phyloP scores from a whole-genome alignment of 305 asterid genomes.

The Fraxinus velutina region DNA sequence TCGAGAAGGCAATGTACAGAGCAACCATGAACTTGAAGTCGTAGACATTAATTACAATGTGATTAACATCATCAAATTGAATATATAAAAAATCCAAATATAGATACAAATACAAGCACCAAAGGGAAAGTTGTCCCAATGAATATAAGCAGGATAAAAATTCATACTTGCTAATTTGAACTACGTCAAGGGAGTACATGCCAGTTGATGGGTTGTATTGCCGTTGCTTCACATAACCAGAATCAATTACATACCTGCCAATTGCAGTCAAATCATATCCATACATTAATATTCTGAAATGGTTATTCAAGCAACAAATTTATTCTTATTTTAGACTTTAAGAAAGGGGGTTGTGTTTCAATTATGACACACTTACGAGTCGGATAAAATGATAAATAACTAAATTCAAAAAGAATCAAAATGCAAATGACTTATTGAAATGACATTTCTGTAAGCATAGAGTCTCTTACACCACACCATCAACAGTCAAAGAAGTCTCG shows the following conservation, averaged over 20 bases:
- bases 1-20: not conserved
- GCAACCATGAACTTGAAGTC: not conserved
- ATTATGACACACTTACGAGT: not conserved
- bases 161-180: constrained; percentile 91
- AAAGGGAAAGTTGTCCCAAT: not conserved
- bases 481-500: constrained; percentile 95
- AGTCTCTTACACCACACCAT: constrained; percentile 89
- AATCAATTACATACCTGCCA: constrained; percentile 80
- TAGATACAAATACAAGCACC: not conserved
- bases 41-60: not conserved
- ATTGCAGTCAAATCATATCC: not conserved
- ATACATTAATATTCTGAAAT: not conserved
- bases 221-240: constrained; percentile 95
- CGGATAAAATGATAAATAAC: not conserved
- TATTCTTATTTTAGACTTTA: not conserved
- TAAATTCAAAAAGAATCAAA: not conserved
- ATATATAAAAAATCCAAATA: not conserved
- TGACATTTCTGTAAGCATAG: constrained; percentile 20
- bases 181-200: constrained; percentile 93
- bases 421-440: not conserved
- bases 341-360: not conserved
- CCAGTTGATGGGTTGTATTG: constrained; percentile 92
- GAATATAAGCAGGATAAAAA: constrained; percentile 6
- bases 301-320: not conserved
- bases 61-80: not conserved